Base-by-base conservation (phyloP, 106 monocot genomes). In the Dendrobium chrysotoxum region DNA sequence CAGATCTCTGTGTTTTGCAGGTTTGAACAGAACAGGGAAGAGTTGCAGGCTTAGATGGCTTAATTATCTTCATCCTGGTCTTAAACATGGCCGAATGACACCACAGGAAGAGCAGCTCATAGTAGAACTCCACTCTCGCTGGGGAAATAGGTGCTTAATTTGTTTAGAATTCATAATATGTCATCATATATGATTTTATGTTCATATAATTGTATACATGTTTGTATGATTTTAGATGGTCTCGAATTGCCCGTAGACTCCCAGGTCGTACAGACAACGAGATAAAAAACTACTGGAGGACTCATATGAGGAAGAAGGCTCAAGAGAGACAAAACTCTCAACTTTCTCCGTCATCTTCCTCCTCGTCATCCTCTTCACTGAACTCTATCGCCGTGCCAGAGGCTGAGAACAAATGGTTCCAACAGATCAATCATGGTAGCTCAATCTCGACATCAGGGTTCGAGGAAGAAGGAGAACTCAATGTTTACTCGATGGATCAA, bases 271-370 rank as follows among this genome's bases (percentile, higher is more conserved):
- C 91, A 0, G 93, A 91, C 54, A 94, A 94, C 28, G 93, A 91
- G 86, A 94, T 94, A 78, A 91, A 94, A 84, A 94, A 94, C 84
- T 94, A 94, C 83, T 94, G 91, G 91, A 91, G 91, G 80, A 91
- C 91, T 2, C 93, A 89, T 54, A 94, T 86, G 91, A 91, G 93
- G 81, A 94, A 94, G 84, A 89, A 86, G 66, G 89, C 94, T 1
- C 94, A 94, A 79, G 94, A 94, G 79, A 58, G 53, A 75, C 91
- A 88, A 64, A 79, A 35, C 12, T 79, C 44, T 38, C 31, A 65
- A 2, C 44, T 30, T 10, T 61, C 85, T 1, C 80, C 83, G 0
- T 81, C 81, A 0, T 40, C 83, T 7, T 83, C 89, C 4, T 83
- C 83, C 0, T 80, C 85, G 11, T 13, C 55, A 6, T 83, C 78